phyloP scores from a whole-genome alignment of 768 basidiomycete genomes.

The Boletus rufocinnamomeus region DNA sequence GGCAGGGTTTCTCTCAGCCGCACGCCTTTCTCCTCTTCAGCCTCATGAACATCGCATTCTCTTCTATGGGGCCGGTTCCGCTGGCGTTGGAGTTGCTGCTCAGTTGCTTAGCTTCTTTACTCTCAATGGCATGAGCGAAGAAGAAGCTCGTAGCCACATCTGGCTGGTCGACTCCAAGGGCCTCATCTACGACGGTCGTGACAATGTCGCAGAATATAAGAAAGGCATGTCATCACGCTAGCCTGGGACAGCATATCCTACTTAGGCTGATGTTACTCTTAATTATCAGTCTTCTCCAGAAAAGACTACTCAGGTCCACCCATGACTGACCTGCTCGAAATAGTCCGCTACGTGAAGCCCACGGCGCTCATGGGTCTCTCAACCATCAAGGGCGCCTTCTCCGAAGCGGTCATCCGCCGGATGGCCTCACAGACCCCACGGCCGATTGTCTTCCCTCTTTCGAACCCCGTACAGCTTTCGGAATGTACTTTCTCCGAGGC shows the following conservation, averaged over 20 bases:
- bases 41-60: constrained; percentile 79
- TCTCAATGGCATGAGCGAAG: constrained; percentile 69
- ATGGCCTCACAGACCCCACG: constrained; percentile 81
- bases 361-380: constrained; percentile 89
- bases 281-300: constrained; percentile 72
- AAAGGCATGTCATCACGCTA: constrained; percentile 51
- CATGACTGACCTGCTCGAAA: constrained; percentile 71
- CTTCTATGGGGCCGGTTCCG: constrained; percentile 91
- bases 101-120: constrained; percentile 91
- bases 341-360: constrained; percentile 79
- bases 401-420: constrained; percentile 61
- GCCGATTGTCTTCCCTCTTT: constrained; percentile 92
- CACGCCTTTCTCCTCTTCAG: constrained; percentile 66
- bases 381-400: constrained; percentile 85
- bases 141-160: constrained; percentile 76
- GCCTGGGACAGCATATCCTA: not conserved
- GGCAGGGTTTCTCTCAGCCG: constrained; percentile 87
- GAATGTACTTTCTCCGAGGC: constrained; percentile 83
- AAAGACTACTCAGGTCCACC: constrained; percentile 77
- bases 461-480: constrained; percentile 81
- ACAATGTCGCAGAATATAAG: constrained; percentile 78
- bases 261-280: not conserved
- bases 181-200: constrained; percentile 75
- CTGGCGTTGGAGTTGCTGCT: constrained; percentile 89
- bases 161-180: constrained; percentile 89